phyloP scores from a whole-genome alignment of 495 filamentous ascomycete species.

The Astrothelium subdiscretum region DNA sequence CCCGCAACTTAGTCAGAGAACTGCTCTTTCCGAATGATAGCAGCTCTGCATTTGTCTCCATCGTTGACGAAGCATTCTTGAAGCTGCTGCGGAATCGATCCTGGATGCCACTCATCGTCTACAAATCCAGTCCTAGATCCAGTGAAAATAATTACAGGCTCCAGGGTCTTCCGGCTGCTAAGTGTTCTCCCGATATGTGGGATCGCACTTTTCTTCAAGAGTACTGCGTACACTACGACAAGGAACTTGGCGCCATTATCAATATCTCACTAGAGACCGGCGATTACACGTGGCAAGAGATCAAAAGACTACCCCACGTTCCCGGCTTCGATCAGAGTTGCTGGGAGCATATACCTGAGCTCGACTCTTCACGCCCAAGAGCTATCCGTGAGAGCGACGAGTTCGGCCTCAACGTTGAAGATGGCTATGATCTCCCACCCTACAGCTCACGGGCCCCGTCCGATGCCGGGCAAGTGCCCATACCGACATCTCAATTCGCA shows the following conservation, averaged over 20 bases:
- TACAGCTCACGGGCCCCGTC: not conserved
- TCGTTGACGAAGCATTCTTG: constrained; percentile 18
- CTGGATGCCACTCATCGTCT: constrained; percentile 21
- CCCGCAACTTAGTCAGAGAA: constrained; percentile 20
- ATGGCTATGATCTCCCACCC: not conserved
- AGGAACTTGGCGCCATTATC: constrained; percentile 21
- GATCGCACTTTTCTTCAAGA: constrained; percentile 23
- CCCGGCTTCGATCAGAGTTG: constrained; percentile 17
- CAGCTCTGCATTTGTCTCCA: constrained; percentile 17
- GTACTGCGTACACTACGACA: constrained; percentile 25
- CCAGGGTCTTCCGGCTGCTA: constrained; percentile 14
- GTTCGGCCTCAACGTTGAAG: not conserved
- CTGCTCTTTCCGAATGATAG: constrained; percentile 16
- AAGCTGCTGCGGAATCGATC: constrained; percentile 17
- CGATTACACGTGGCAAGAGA: constrained; percentile 21
- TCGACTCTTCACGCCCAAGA: constrained; percentile 3
- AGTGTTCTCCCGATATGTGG: constrained; percentile 18
- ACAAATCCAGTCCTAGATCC: constrained; percentile 11
- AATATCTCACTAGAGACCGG: constrained; percentile 20
- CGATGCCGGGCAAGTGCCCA: not conserved
- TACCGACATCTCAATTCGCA: not conserved
- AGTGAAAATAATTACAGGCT: not conserved
- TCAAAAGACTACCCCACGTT: constrained; percentile 15
- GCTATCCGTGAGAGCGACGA: not conserved
- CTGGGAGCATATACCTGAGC: constrained; percentile 20